Evolutionary conservation across 768 basidiomycete genomes (phyloP).

Genomic region (Agaricus blazei): DNA sequence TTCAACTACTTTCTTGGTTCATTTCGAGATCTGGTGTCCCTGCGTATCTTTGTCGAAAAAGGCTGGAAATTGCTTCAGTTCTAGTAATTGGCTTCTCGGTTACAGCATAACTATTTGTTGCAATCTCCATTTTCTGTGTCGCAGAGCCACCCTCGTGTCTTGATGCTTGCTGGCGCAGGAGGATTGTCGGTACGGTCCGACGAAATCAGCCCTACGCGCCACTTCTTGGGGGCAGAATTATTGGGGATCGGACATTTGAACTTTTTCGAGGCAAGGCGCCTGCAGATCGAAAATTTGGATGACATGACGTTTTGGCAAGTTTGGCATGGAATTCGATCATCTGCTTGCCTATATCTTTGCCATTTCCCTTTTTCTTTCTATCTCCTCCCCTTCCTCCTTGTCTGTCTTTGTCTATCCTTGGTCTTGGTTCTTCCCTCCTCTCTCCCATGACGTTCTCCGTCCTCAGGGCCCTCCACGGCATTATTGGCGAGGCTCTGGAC

Average conservation of each 20-base stretch:
- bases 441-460: conserved; percentile 52
- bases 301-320: conserved; percentile 6
- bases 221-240: background rate
- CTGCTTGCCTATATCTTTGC: conserved; percentile 5
- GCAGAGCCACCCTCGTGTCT: background rate
- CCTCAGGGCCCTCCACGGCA: conserved; percentile 57
- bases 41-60: background rate
- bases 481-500: conserved; percentile 64
- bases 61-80: background rate
- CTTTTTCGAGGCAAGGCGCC: background rate
- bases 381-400: conserved; percentile 1
- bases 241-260: background rate
- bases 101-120: background rate
- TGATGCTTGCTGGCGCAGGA: background rate
- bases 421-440: background rate
- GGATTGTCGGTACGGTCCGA: conserved; percentile 2
- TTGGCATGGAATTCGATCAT: conserved; percentile 8
- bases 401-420: background rate
- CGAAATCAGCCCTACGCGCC: background rate
- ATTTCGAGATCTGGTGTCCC: background rate
- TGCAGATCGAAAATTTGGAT: background rate
- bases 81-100: background rate
- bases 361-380: conserved; percentile 1
- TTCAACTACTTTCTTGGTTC: background rate
- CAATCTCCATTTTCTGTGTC: background rate